These are phyloP conservation scores for Sugiyamaella mastotermitis DNA, from an alignment of 805 yeast genomes.

Conservation along the genomic window DNA sequence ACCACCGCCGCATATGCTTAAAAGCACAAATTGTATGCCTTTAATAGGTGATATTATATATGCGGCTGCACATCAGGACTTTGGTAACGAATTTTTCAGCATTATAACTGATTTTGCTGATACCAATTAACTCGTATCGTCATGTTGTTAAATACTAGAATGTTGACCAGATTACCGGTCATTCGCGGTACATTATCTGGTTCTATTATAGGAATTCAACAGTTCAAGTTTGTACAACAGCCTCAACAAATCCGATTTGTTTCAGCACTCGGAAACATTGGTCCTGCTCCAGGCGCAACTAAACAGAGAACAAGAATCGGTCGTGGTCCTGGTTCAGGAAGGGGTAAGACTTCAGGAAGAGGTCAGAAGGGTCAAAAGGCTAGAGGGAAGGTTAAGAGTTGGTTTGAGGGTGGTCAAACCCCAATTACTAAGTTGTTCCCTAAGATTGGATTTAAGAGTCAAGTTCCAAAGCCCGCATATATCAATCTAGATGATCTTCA, in stretches of 20 bases:
- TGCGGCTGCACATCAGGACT: too few species aligned
- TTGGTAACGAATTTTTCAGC: too few species aligned
- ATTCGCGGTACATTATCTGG: too few species aligned
- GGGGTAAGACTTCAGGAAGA: constrained; percentile 93
- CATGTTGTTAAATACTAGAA: too few species aligned
- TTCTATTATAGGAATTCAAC: too few species aligned
- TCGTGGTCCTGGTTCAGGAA: constrained; percentile 85
- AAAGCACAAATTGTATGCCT: too few species aligned
- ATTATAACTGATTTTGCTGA: too few species aligned
- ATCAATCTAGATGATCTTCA: constrained; percentile 67
- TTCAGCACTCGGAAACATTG: constrained; percentile 20
- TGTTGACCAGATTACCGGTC: too few species aligned
- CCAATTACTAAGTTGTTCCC: constrained; percentile 82
- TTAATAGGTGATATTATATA: too few species aligned
- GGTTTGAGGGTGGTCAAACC: constrained; percentile 99
- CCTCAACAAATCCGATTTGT: constrained; percentile 1
- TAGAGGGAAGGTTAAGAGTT: constrained; percentile 78
- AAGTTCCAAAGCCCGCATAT: constrained; percentile 32
- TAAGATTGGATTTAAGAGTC: constrained; percentile 64
- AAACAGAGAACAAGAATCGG: constrained; percentile 60
- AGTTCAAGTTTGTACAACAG: too few species aligned
- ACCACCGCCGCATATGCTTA: too few species aligned
- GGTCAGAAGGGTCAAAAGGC: constrained; percentile 99
- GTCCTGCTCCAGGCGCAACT: constrained; percentile 29
- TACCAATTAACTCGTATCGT: too few species aligned